Percentiles rank a stretch among this genome's conserved stretches.
These are phyloP conservation scores for Nakazawaea ernobii DNA, from an alignment of 805 yeast genomes.

Conservation along the genomic window DNA sequence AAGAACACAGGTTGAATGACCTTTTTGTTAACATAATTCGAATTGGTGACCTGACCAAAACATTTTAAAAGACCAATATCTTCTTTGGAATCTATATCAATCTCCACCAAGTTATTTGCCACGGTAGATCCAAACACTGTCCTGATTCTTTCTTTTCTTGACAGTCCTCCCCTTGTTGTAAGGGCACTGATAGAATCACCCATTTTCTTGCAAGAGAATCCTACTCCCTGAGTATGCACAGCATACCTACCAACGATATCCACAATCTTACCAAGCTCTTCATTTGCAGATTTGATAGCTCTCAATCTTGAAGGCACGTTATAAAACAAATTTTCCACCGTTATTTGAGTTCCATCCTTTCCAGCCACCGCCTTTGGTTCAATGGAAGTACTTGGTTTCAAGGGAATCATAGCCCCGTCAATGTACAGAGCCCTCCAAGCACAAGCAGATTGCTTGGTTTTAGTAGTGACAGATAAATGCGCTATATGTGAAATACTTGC, in stretches of 20 bases:
- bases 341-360: constrained; percentile 74
- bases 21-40: constrained; percentile 68
- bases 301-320: constrained; percentile 76
- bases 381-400: constrained; percentile 29
- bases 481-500: constrained; percentile 92
- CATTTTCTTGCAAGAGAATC: constrained; percentile 71
- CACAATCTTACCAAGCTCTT: constrained; percentile 70
- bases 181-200: constrained; percentile 72
- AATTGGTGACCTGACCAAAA: constrained; percentile 60
- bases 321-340: constrained; percentile 85
- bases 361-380: constrained; percentile 81
- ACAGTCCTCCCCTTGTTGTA: constrained; percentile 44
- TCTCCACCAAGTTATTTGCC: constrained; percentile 55
- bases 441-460: constrained; percentile 49
- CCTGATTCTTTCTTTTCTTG: constrained; percentile 64
- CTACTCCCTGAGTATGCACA: constrained; percentile 62
- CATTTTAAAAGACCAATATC: constrained; percentile 47
- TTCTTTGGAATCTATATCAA: constrained; percentile 30
- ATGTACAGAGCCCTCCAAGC: constrained; percentile 70
- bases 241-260: constrained; percentile 85
- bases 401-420: constrained; percentile 55
- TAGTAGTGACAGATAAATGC: constrained; percentile 74
- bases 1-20: constrained; percentile 67
- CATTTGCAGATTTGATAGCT: constrained; percentile 58
- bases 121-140: constrained; percentile 64